These are phyloP conservation scores for Aspergillus jensenii DNA, from an alignment of 2,329 filamentous ascomycete species.

Conservation along the genomic window DNA sequence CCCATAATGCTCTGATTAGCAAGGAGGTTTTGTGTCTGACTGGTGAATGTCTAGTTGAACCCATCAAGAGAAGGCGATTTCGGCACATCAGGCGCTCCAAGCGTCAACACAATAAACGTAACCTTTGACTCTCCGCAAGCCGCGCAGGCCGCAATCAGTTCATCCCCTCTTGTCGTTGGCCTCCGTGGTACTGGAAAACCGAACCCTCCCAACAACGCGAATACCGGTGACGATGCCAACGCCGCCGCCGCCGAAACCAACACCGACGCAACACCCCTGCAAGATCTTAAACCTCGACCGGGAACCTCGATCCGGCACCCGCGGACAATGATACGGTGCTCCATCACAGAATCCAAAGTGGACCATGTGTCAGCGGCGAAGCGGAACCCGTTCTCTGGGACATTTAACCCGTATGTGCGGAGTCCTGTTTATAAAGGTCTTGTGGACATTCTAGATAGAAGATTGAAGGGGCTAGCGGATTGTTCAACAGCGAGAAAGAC, in stretches of 20 bases:
- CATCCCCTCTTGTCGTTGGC: conserved; percentile 25
- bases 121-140: conserved; percentile 40
- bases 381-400: conserved; percentile 34
- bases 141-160: conserved; percentile 31
- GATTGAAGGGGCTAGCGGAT: conserved; percentile 33
- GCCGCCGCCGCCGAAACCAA: not conserved
- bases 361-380: conserved; percentile 29
- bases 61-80: not conserved
- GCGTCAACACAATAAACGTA: conserved; percentile 27
- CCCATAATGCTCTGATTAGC: no score
- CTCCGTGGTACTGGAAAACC: not conserved
- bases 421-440: conserved; percentile 31
- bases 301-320: not conserved
- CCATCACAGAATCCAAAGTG: conserved; percentile 21
- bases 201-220: not conserved
- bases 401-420: conserved; percentile 24
- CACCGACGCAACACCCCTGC: not conserved
- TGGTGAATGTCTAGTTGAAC: not conserved
- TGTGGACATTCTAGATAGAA: conserved; percentile 14
- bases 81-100: no score
- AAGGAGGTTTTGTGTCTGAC: no score
- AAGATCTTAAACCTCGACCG: not conserved
- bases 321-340: not conserved
- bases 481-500: conserved; percentile 28
- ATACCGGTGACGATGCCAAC: not conserved